Base-by-base conservation (phyloP, 352 stramenopile genomes). In the Phytophthora capsici region DNA sequence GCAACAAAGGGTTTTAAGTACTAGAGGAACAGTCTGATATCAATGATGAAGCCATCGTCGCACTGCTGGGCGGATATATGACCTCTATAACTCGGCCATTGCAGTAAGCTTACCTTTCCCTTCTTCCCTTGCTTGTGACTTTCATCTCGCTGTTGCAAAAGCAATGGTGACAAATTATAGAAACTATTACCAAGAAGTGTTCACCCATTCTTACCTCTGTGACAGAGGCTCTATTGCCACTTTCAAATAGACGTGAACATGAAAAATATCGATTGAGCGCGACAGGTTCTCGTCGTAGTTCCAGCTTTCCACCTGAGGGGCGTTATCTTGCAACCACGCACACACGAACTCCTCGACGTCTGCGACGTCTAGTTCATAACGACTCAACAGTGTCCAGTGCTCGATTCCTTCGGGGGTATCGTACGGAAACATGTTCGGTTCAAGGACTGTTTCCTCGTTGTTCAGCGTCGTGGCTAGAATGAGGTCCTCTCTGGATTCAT, bases 401-500 rank as follows among this genome's bases (percentile, higher is more conserved):
- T 92, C 82, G 56, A 94, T 91, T 50, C 78, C 79, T 56, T 75
- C 60, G 3, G 82, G 86, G 26, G 86, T 94, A 61, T 89, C 69
- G 74, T 94, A 94, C 25, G 86, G 86, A 78, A 94, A 93, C 86
- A 94, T 90, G 52, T 94, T 94, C 8, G 79, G 84, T 66, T 94
- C 84, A 58, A 94, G 65, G 22, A 72, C 86, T 40, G 82, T 80
- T 32, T 80, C 84, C 63, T 73, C 72, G 70, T 71, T 63, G 26
- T 73, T 77, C 55, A 92, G 71, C 30, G 81, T 89, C 20, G 82
- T 92, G 16, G 69, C 67, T 49, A 86, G 89, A 47, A 94, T 94
- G 55, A 90, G 80, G 22, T 88, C 83, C 71, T 94, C 84, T 26
- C 77, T 66, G 1, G 69, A 78, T 1, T 65, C 70, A 56, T 88